Evolutionary conservation across 257 asterid genomes (phyloP).

Genomic region (Misopates orontium): DNA sequence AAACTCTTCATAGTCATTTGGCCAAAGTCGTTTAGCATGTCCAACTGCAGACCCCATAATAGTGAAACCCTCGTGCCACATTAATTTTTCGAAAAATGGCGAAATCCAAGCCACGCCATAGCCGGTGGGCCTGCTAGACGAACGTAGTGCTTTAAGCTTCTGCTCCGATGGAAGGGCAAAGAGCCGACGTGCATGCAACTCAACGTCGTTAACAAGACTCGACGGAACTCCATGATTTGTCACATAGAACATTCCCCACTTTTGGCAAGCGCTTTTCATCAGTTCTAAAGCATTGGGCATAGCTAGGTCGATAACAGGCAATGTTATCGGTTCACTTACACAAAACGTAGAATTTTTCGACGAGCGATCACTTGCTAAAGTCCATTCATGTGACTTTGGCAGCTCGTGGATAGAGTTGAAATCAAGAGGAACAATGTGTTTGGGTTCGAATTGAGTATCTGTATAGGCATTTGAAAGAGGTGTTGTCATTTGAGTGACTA

Average conservation of each 20-base stretch:
- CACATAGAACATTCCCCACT: conserved; percentile 65
- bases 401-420: conserved; percentile 43
- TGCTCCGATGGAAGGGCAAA: conserved; percentile 49
- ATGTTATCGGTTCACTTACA: neutral
- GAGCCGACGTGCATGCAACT: conserved; percentile 44
- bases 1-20: conserved; percentile 43
- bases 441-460: conserved; percentile 39
- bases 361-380: conserved; percentile 18
- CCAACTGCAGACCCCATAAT: conserved; percentile 62
- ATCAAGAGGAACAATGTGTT: conserved; percentile 65
- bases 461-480: conserved; percentile 58
- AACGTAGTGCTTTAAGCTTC: conserved; percentile 51
- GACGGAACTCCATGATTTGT: conserved; percentile 53
- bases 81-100: conserved; percentile 52
- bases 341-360: too few relatives aligned
- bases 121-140: conserved; percentile 62
- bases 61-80: conserved; percentile 97
- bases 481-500: conserved; percentile 35
- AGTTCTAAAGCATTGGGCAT: conserved; percentile 46
- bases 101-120: conserved; percentile 75
- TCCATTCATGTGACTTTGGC: conserved; percentile 72
- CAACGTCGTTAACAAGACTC: conserved; percentile 44
- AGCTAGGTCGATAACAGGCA: conserved; percentile 50
- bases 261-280: conserved; percentile 53
- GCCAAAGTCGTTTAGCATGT: conserved; percentile 83